Conservation (phyloP, 345 rosid species). For the Citropsis articulata region DNA sequence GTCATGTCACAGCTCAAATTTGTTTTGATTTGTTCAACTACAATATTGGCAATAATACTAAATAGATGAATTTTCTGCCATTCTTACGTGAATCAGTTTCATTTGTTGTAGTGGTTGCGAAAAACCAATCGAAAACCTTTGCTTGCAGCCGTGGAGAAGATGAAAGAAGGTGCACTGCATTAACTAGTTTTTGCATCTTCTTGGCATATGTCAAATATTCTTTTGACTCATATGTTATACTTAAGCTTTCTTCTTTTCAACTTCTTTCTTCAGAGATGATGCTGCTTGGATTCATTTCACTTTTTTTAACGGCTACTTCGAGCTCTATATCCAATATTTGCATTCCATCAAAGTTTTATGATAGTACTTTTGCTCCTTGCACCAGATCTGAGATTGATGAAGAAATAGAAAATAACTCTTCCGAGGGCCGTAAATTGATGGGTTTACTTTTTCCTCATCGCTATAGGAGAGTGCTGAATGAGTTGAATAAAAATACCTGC, state of each 20-base stretch:
- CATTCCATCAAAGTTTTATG: slow-evolving; percentile 81
- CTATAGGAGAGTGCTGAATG: slow-evolving; percentile 56
- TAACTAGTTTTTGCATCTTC: not conserved
- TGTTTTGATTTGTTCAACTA: not conserved
- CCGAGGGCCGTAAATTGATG: slow-evolving; percentile 43
- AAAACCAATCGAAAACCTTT: slow-evolving; percentile 77
- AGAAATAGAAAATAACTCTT: slow-evolving; percentile 40
- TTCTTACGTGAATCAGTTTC: not conserved
- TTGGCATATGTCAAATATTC: not conserved
- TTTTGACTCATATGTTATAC: not conserved
- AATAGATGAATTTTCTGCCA: not conserved
- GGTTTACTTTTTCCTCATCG: slow-evolving; percentile 31
- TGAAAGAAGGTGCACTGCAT: slow-evolving; percentile 79
- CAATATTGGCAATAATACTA: not conserved
- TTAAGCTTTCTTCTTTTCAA: slow-evolving; percentile 9
- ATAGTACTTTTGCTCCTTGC: slow-evolving; percentile 75
- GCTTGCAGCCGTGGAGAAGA: slow-evolving; percentile 84
- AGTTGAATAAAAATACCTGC: slow-evolving; percentile 50
- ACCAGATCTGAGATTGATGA: slow-evolving; percentile 53
- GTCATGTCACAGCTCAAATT: not conserved
- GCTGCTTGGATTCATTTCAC: slow-evolving; percentile 98
- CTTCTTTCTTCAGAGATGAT: slow-evolving; percentile 65
- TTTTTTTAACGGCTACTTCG: slow-evolving; percentile 83
- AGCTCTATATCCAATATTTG: slow-evolving; percentile 78
- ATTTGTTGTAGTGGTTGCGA: slow-evolving; percentile 65